Evolutionary conservation across 2,329 filamentous ascomycete genomes (phyloP), one percentile per base, ranked within the genome.

Genomic region (Cladophialophora carrionii): DNA sequence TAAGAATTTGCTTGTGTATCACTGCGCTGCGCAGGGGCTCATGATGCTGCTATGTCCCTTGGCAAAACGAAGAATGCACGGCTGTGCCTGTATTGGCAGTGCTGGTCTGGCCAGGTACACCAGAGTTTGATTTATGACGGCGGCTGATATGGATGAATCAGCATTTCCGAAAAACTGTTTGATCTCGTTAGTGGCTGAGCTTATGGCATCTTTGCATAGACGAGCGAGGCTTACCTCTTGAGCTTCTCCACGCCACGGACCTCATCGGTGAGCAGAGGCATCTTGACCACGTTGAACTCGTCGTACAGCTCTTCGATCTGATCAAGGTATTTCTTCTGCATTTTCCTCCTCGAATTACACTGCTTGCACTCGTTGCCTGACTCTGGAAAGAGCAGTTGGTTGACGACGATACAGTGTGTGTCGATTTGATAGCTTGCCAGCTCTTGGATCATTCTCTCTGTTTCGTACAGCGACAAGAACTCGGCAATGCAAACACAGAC

Each of bases 401-500:
- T 99, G 74, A 99, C 95, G 53, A 99, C 95, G 76, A 99, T 98
- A 75, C 90, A 88, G 81, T 98, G 95, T 6, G 94, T 96, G 78
- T 99, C 95, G 76, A 99, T 99, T 74, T 89, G 84, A 81, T 96
- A 99, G 77, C 86, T 90, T 55, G 92, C 88, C 67, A 99, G 84
- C 82, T 99, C 95, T 83, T 99, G 95, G 73, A 99, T 98, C 95
- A 99, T 98, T 74, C 95, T 90, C 83, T 99, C 95, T 68, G 95
- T 99, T 84, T 99, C 95, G 82, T 99, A 99, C 59, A 99, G 84
- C 43, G 89, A 93, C 73, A 99, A 79, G 82, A 99, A 99, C 80
- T 99, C 95, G 60, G 95, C 91, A 77, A 99, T 99, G 78, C 95
- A 96, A 67, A 99, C 95, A 77, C 95, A 98, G 61, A 99, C 92